Conservation (phyloP, 2,329 filamentous ascomycete species). For the Biscogniauxia sp. region DNA sequence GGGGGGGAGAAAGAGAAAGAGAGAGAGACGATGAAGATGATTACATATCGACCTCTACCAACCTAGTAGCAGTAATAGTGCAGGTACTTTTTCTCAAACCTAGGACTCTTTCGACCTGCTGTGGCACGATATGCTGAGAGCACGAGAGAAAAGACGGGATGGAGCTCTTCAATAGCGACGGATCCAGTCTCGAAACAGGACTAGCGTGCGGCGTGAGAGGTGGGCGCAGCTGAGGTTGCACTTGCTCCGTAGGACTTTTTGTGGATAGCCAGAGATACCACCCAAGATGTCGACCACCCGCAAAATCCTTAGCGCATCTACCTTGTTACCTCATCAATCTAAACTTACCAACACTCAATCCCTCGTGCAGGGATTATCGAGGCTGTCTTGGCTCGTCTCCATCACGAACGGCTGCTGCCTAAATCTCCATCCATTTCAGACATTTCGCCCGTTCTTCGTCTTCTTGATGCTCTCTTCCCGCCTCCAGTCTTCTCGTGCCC, state of each 20-base stretch:
- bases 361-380: slow-evolving; percentile 16
- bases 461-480: slow-evolving; percentile 5
- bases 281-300: not conserved
- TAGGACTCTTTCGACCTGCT: not conserved
- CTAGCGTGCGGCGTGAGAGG: slow-evolving; percentile 24
- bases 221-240: slow-evolving; percentile 27
- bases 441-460: slow-evolving; percentile 14
- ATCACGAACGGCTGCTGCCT: slow-evolving; percentile 32
- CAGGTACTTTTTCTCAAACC: not conserved
- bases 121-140: not conserved
- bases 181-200: slow-evolving; percentile 9
- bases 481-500: slow-evolving; percentile 1
- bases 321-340: not conserved
- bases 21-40: too few relatives aligned
- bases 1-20: too few relatives aligned
- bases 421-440: slow-evolving; percentile 30
- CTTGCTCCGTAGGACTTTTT: slow-evolving; percentile 27
- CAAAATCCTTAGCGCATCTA: not conserved
- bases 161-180: not conserved
- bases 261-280: slow-evolving; percentile 18
- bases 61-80: too few relatives aligned
- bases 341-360: slow-evolving; percentile 1
- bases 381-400: slow-evolving; percentile 15
- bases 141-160: not conserved
- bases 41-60: too few relatives aligned